phyloP scores from a whole-genome alignment of 164 flowering plant species.

The Euptelea pleiosperma region DNA sequence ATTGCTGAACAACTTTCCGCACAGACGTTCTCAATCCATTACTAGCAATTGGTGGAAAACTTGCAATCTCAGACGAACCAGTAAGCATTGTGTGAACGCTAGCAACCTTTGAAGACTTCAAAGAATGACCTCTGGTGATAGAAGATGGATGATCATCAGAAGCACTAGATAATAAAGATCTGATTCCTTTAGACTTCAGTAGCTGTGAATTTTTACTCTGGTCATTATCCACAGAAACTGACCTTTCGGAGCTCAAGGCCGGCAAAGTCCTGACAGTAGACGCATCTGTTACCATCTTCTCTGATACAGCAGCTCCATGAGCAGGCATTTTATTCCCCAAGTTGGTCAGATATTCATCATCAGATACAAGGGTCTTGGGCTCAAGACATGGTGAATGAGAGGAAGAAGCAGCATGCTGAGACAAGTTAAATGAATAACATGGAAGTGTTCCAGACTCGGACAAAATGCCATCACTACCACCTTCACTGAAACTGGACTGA shows the following conservation, averaged over 20 bases:
- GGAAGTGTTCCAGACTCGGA: conserved; percentile 29
- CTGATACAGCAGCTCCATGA: conserved; percentile 17
- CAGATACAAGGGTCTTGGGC: conserved; percentile 10
- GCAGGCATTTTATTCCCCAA: conserved; percentile 12
- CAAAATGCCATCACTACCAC: conserved; percentile 12
- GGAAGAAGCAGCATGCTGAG: conserved; percentile 23
- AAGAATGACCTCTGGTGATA: conserved; percentile 16
- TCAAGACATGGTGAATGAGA: conserved; percentile 12
- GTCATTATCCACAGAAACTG: conserved; percentile 13
- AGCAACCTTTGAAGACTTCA: conserved; percentile 28
- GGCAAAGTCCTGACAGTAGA: conserved; percentile 12
- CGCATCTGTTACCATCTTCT: conserved; percentile 12
- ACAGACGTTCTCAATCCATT: conserved; percentile 54
- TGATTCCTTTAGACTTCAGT: conserved; percentile 21
- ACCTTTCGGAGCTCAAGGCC: conserved; percentile 16
- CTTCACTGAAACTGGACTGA: conserved; percentile 17
- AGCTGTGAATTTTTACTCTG: conserved; percentile 15
- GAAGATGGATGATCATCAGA: conserved; percentile 26
- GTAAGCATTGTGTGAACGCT: conserved; percentile 7
- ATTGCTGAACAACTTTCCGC: conserved; percentile 63
- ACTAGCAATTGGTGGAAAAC: conserved; percentile 26
- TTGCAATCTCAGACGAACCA: conserved; percentile 20
- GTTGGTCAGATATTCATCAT: conserved; percentile 15
- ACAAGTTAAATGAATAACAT: conserved; percentile 28
- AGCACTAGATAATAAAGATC: conserved; percentile 24